Conservation (phyloP, 192 early-diverging fungal species). For the Podila horticola region DNA sequence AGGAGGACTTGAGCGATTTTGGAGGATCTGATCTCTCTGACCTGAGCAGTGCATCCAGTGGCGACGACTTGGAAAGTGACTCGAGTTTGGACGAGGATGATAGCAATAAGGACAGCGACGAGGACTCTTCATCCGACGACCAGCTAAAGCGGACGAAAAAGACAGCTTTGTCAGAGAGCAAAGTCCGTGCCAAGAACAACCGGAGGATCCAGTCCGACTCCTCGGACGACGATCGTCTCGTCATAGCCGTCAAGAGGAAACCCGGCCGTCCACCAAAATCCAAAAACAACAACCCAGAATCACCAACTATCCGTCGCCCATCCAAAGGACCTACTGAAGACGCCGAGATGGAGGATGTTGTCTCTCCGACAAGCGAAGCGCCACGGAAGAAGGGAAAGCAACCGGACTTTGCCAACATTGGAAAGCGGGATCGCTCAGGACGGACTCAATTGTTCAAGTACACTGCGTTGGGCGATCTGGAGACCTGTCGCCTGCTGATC, state of each 20-base stretch:
- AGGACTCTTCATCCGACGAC: constrained; percentile 20
- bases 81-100: not conserved
- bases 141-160: constrained; percentile 1
- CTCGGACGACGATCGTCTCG: constrained; percentile 10
- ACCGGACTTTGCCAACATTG: constrained; percentile 33
- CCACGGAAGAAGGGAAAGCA: constrained; percentile 35
- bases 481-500: constrained; percentile 61
- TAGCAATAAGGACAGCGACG: constrained; percentile 10
- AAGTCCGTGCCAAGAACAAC: constrained; percentile 13
- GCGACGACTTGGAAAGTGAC: constrained; percentile 25
- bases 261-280: constrained; percentile 40
- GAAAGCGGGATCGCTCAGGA: constrained; percentile 58
- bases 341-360: not conserved
- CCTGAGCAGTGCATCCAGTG: constrained; percentile 41
- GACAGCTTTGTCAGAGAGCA: not conserved
- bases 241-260: constrained; percentile 6
- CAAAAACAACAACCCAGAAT: constrained; percentile 16
- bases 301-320: not conserved
- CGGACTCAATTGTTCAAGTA: constrained; percentile 62
- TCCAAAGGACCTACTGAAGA: not conserved
- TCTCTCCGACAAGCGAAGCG: constrained; percentile 1
- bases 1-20: constrained; percentile 26
- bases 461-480: constrained; percentile 66
- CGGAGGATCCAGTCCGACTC: constrained; percentile 43
- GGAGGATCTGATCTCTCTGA: constrained; percentile 46